These are phyloP conservation scores for Penicillium aurantiogriseum DNA, from an alignment of 2,329 filamentous ascomycete genomes.

Conservation along the genomic window DNA sequence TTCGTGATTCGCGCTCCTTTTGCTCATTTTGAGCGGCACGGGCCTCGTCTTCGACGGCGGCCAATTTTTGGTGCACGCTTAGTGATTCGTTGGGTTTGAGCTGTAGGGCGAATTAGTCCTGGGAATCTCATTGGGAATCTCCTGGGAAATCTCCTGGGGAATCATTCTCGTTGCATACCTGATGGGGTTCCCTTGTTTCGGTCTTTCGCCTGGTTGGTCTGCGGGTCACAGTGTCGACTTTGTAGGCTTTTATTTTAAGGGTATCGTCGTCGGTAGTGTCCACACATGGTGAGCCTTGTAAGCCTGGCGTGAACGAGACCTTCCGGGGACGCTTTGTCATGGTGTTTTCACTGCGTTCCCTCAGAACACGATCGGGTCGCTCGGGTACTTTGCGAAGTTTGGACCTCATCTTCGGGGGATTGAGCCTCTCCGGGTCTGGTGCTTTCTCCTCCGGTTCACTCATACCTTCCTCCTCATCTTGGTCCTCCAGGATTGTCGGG, in stretches of 20 bases:
- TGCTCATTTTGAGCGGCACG: conserved; percentile 36
- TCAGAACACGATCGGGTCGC: conserved; percentile 32
- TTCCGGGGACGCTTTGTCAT: conserved; percentile 34
- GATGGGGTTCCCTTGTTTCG: conserved; percentile 29
- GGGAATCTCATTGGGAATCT: neutral
- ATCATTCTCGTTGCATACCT: conserved; percentile 26
- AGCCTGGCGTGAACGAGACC: conserved; percentile 38
- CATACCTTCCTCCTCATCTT: conserved; percentile 27
- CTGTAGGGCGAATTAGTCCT: conserved; percentile 14
- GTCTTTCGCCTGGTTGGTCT: conserved; percentile 27
- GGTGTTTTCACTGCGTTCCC: conserved; percentile 40
- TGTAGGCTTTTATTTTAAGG: conserved; percentile 34
- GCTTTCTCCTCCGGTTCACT: conserved; percentile 28
- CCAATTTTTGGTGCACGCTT: conserved; percentile 45
- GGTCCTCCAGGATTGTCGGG: conserved; percentile 35
- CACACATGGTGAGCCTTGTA: conserved; percentile 30
- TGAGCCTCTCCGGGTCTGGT: conserved; percentile 5
- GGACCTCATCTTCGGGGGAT: conserved; percentile 15
- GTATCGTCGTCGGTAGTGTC: conserved; percentile 35
- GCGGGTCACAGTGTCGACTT: conserved; percentile 31
- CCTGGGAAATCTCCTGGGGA: neutral
- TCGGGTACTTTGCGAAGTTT: conserved; percentile 26
- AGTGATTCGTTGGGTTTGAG: conserved; percentile 23
- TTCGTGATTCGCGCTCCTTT: conserved; percentile 37
- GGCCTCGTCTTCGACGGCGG: conserved; percentile 45